Evolutionary conservation across 805 yeast species (phyloP).

Genomic region (Cyberlindnera maclurae): DNA sequence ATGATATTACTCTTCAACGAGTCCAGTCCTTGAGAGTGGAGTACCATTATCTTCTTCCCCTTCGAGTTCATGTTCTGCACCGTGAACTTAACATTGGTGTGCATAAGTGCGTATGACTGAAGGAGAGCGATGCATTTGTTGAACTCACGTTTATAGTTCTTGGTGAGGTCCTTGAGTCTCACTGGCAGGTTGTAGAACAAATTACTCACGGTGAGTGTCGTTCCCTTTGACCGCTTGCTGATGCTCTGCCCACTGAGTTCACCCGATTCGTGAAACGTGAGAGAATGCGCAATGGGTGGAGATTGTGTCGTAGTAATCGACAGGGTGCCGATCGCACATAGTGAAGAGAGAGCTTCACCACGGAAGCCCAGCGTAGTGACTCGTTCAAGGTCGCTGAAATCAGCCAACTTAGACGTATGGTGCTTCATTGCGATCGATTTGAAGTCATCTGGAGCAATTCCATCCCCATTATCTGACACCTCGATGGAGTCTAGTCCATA

Average conservation of each 20-base stretch:
- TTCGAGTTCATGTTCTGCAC: conserved; percentile 44
- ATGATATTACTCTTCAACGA: conserved; percentile 51
- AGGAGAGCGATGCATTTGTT: conserved; percentile 55
- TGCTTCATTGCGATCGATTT: conserved; percentile 50
- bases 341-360: conserved; percentile 74
- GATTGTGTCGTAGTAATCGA: conserved; percentile 42
- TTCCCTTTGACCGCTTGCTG: conserved; percentile 60
- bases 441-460: conserved; percentile 49
- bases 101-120: conserved; percentile 61
- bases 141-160: conserved; percentile 65
- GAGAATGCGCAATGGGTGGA: conserved; percentile 47
- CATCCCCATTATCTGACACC: conserved; percentile 61
- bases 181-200: conserved; percentile 76
- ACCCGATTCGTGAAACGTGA: conserved; percentile 55
- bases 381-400: conserved; percentile 46
- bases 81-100: conserved; percentile 47
- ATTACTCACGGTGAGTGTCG: conserved; percentile 49
- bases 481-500: conserved; percentile 71
- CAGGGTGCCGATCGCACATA: conserved; percentile 50
- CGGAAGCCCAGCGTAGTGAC: conserved; percentile 65
- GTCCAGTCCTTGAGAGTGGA: conserved; percentile 50
- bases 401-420: conserved; percentile 56
- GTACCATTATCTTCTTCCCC: conserved; percentile 44
- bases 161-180: conserved; percentile 63
- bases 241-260: conserved; percentile 31